phyloP scores from a whole-genome alignment of 2,329 filamentous ascomycete species.

The Ophiocordyceps australis region DNA sequence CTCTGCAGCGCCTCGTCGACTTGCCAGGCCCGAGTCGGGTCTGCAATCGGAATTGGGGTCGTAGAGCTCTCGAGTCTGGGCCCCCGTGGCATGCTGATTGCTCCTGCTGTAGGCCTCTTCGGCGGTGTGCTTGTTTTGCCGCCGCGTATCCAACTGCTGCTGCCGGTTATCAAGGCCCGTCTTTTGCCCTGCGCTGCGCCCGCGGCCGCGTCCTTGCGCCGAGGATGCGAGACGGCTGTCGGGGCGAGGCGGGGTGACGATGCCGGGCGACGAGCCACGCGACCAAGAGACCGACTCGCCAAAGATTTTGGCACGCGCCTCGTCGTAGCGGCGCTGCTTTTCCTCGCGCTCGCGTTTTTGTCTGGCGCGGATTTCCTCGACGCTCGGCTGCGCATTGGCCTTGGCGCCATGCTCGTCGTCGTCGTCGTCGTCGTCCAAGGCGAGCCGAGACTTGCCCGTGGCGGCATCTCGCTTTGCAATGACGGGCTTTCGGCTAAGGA shows the following conservation, averaged over 20 bases:
- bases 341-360: constrained; percentile 70
- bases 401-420: constrained; percentile 42
- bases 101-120: no score
- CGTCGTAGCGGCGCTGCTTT: constrained; percentile 79
- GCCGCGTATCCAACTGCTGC: constrained; percentile 3
- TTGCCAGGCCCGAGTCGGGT: constrained; percentile 31
- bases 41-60: constrained; percentile 57
- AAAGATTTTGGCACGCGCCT: constrained; percentile 75
- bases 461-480: constrained; percentile 39
- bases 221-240: constrained; percentile 18
- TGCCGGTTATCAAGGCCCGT: constrained; percentile 4
- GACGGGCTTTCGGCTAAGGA: constrained; percentile 68
- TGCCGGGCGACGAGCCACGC: constrained; percentile 43
- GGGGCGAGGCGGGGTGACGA: constrained; percentile 34
- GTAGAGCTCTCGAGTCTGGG: constrained; percentile 62
- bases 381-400: constrained; percentile 44
- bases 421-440: constrained; percentile 25
- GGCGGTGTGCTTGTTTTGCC: constrained; percentile 14
- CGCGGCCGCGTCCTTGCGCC: constrained; percentile 27
- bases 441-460: constrained; percentile 26
- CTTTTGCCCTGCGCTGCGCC: constrained; percentile 12
- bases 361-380: constrained; percentile 61
- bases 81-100: no score
- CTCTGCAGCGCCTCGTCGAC: constrained; percentile 20
- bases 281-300: constrained; percentile 40